Evolutionary conservation across 495 filamentous ascomycete genomes (phyloP).

Genomic region (Neurospora hispaniola): DNA sequence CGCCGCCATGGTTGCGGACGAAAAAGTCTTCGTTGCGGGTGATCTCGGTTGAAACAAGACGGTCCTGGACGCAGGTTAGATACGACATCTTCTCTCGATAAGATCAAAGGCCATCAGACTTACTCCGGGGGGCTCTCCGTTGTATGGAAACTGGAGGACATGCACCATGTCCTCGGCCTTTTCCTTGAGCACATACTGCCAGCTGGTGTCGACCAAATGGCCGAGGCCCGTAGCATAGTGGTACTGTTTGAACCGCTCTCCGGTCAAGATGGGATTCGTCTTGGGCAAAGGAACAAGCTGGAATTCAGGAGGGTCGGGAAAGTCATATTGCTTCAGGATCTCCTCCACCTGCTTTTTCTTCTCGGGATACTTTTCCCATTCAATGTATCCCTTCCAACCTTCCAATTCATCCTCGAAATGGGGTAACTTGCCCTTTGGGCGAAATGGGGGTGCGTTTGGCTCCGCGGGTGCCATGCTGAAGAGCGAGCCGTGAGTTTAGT

Average conservation of each 20-base stretch:
- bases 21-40: conserved; percentile 52
- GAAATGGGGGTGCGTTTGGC: conserved; percentile 13
- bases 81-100: background rate
- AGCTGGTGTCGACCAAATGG: conserved; percentile 42
- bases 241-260: conserved; percentile 54
- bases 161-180: conserved; percentile 58
- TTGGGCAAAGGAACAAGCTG: conserved; percentile 47
- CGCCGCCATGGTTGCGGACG: conserved; percentile 55
- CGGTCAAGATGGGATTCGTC: conserved; percentile 51
- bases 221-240: conserved; percentile 48
- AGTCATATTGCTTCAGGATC: conserved; percentile 46
- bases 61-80: conserved; percentile 4
- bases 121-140: conserved; percentile 48
- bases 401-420: conserved; percentile 14
- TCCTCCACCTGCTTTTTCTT: conserved; percentile 48
- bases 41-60: conserved; percentile 29
- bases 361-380: conserved; percentile 61
- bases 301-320: conserved; percentile 47
- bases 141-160: conserved; percentile 60
- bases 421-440: conserved; percentile 10
- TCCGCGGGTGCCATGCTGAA: conserved; percentile 12
- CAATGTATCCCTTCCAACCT: conserved; percentile 39
- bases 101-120: background rate
- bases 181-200: conserved; percentile 47
- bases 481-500: background rate